Evolutionary conservation across 345 rosid species (phyloP).

Genomic region (Gossypium rotundifolium): DNA sequence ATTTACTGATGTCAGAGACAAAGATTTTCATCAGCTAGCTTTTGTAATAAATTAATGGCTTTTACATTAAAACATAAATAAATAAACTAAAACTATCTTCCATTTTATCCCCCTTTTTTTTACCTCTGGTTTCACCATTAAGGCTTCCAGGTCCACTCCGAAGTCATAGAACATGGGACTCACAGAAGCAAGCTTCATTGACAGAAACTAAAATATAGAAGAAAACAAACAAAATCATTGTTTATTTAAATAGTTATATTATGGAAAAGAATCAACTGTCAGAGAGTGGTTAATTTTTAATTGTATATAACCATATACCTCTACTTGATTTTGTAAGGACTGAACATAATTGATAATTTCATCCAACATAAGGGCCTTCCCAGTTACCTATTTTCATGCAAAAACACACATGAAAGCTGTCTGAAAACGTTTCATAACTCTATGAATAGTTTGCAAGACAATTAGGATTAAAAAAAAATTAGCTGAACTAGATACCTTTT

Average conservation of each 20-base stretch:
- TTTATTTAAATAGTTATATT: background rate
- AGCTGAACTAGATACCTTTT: conserved; percentile 41
- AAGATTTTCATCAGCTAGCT: conserved; percentile 30
- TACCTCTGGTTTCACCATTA: conserved; percentile 51
- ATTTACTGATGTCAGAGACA: conserved; percentile 21
- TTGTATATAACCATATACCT: conserved; percentile 28
- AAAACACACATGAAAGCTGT: conserved; percentile 30
- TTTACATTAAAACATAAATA: background rate
- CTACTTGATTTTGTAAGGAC: conserved; percentile 68
- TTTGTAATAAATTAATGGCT: conserved; percentile 8
- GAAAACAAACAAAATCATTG: background rate
- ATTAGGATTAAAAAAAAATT: background rate
- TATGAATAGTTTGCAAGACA: too few species aligned
- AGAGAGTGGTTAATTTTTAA: too few species aligned
- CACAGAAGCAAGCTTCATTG: conserved; percentile 66
- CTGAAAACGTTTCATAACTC: background rate
- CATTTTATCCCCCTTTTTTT: background rate
- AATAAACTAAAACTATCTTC: background rate
- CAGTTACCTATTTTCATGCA: conserved; percentile 47
- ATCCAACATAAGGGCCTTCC: conserved; percentile 84
- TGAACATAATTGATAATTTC: conserved; percentile 73
- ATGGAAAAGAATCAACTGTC: background rate
- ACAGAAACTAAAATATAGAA: conserved; percentile 42
- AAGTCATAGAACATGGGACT: conserved; percentile 58
- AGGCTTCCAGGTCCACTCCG: conserved; percentile 44